Evolutionary conservation across 116 monocot genomes (phyloP).

Genomic region (Thalassia testudinum): DNA sequence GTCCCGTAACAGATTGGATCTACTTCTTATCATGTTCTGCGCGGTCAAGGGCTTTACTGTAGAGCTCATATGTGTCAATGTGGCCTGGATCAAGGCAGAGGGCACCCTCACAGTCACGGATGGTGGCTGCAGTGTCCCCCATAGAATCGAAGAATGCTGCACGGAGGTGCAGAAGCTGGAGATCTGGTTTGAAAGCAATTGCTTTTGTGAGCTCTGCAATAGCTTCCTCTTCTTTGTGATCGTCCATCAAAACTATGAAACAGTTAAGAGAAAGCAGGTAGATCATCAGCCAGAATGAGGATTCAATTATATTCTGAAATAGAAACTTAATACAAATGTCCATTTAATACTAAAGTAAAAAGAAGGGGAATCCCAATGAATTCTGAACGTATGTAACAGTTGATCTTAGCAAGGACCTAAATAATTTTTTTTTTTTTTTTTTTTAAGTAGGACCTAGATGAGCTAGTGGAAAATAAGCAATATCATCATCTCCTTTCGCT

Average conservation of each 20-base stretch:
- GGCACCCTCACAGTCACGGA: constrained; percentile 79
- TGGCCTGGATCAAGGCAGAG: constrained; percentile 81
- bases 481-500: no score
- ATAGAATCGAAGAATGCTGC: constrained; percentile 92
- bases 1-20: background rate
- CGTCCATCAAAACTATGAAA: constrained; percentile 64
- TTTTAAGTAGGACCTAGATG: no score
- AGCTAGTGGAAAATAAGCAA: no score
- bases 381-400: no score
- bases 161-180: constrained; percentile 78
- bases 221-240: constrained; percentile 45
- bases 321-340: no score
- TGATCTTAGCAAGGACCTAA: no score
- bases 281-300: no score
- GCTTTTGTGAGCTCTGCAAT: constrained; percentile 48
- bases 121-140: constrained; percentile 27
- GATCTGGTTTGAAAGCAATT: constrained; percentile 72
- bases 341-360: no score
- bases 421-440: no score
- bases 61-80: constrained; percentile 53
- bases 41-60: constrained; percentile 16
- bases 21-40: constrained; percentile 1
- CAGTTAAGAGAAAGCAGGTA: no score
- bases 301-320: background rate
- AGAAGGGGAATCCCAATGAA: no score